Base-by-base conservation (phyloP, 2,329 filamentous ascomycete species). In the Ceratocystis huliohia region DNA sequence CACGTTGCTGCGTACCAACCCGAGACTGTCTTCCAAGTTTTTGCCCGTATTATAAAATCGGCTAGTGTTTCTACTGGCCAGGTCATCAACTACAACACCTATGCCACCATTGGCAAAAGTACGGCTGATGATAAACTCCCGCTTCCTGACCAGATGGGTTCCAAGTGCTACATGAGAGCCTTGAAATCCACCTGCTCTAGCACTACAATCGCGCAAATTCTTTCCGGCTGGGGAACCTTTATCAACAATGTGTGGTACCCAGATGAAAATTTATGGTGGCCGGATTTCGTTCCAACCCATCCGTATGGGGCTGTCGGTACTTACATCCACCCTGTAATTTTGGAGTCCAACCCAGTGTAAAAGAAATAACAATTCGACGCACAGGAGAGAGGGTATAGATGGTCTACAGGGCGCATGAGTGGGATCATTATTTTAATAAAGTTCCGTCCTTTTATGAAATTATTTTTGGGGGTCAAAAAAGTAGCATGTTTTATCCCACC, bases 1-100 rank as follows among this genome's bases (percentile, higher is more conserved):
- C 80, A 84, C 64, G 81, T 85, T 0, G 79, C 84, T 0, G 81
- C 79, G 65, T 84, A 84, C 71, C 84, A 87, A 74, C 84, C 84
- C 13, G 77, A 82, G 71, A 84, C 83, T 2, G 76, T 82, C 1
- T 79, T 85, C 67, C 79, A 81, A 69, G 75, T 86, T 48, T 87
- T 88, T 71, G 80, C 82, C 33, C 80, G 86, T 37, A 82, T 84
- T 59, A 76, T 88, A 69, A 75, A 76, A 64, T 81, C 81, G 7
- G 79, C 78, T 68, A 80, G 84, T 59, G 74, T 86, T 37, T 78
- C 83, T 1, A 81, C 80, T 0, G 84, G 86, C 41, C 78, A 80
- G 57, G 70, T 74, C 1, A 76, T 85, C 68, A 74, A 84, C 70
- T 74, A 83, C 6, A 73, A 77, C 0, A 74, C 71, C 0, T 89